Evolutionary conservation across 768 basidiomycete genomes (phyloP).

Genomic region (Leucocoprinus leucothites): DNA sequence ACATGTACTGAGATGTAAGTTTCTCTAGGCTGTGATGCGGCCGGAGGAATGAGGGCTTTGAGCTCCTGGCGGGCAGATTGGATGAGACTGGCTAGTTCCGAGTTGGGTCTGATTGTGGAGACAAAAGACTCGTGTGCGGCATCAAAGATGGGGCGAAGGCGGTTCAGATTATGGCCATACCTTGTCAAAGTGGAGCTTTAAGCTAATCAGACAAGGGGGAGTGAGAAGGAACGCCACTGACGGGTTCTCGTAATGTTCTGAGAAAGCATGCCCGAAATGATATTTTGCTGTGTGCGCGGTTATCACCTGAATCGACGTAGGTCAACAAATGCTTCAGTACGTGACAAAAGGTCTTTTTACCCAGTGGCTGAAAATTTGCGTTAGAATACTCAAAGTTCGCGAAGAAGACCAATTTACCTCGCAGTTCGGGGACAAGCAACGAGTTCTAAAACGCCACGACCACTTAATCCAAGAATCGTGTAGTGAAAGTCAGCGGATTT

Average conservation of each 20-base stretch:
- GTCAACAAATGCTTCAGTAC: background rate
- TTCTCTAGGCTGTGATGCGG: slow-evolving; percentile 1
- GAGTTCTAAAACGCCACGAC: slow-evolving; percentile 39
- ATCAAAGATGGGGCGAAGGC: slow-evolving; percentile 53
- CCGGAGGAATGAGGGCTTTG: slow-evolving; percentile 6
- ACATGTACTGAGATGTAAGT: slow-evolving; percentile 59
- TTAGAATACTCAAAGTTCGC: slow-evolving; percentile 6
- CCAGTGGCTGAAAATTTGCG: slow-evolving; percentile 53
- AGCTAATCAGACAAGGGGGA: background rate
- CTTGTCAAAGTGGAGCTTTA: slow-evolving; percentile 27
- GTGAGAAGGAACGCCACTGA: slow-evolving; percentile 31
- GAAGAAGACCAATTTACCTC: slow-evolving; percentile 38
- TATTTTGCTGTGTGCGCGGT: slow-evolving; percentile 64
- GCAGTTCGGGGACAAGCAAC: slow-evolving; percentile 72
- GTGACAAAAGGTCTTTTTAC: slow-evolving; percentile 27
- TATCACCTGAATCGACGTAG: slow-evolving; percentile 39
- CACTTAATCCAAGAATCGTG: slow-evolving; percentile 3
- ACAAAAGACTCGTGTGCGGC: slow-evolving; percentile 44
- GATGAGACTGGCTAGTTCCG: slow-evolving; percentile 43
- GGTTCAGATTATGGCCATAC: slow-evolving; percentile 51
- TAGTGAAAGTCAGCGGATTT: background rate
- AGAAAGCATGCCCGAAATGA: slow-evolving; percentile 57
- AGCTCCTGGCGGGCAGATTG: slow-evolving; percentile 46
- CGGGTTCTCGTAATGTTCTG: slow-evolving; percentile 61
- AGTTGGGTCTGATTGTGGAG: slow-evolving; percentile 52